Base-by-base conservation (phyloP, 1,284 basidiomycete species). In the Coniferiporia weirii region DNA sequence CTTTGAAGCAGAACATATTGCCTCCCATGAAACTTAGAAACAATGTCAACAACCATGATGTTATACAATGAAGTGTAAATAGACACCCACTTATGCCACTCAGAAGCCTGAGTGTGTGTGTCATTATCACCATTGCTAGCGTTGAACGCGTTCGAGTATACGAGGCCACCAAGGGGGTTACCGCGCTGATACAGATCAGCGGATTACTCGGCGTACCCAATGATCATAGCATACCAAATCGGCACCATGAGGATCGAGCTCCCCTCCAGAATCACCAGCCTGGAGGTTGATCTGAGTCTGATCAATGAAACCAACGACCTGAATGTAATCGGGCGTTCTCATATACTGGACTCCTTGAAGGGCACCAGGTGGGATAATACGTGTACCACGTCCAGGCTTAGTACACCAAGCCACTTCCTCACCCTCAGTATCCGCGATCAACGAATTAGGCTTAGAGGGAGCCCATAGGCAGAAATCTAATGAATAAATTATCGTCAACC, bases 341-440 rank as follows among this genome's bases (percentile, higher is more conserved):
- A 87, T 77, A 68, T 85, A 79, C 68, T 89, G 86, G 1, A 87
- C 78, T 63, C 85, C 87, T 35, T 76, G 74, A 61, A 91, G 73
- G 6, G 85, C 75, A 20, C 83, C 83, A 15, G 77, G 71, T 48
- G 85, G 85, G 22, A 91, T 86, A 34, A 80, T 69, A 52, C 88
- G 85, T 0, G 84, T 76, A 7, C 88, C 87, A 59, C 78, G 79
- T 15, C 84, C 82, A 53, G 79, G 76, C 68, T 82, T 84, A 40
- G 86, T 87, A 75, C 89, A 92, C 81, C 82, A 91, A 0, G 86
- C 83, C 17, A 91, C 84, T 63, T 81, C 84, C 68, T 83, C 75
- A 43, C 76, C 81, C 70, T 91, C 89, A 3, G 80, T 79, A 64
- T 87, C 76, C 22, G 79, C 86, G 57, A 91, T 82, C n/a, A 75